Conservation (phyloP, 176 grass and related monocot species). For the Zizania latifolia region DNA sequence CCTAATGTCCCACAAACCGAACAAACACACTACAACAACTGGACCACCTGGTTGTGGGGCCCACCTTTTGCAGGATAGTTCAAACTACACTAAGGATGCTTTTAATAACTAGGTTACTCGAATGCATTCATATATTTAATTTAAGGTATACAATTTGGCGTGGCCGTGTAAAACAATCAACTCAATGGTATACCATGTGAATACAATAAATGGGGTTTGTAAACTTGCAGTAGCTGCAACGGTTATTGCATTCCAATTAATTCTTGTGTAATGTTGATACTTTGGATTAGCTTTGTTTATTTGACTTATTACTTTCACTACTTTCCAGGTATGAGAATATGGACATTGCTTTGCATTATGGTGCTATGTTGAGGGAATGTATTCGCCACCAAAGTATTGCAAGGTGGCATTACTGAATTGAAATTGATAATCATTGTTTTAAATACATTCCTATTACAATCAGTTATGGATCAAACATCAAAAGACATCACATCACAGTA, state of each 20-base stretch:
- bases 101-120: no score
- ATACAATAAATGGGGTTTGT: neutral
- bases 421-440: conserved; percentile 7
- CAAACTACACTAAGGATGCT: no score
- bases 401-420: conserved; percentile 44
- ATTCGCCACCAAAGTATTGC: conserved; percentile 98
- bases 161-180: neutral
- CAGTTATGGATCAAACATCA: neutral
- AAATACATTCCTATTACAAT: neutral
- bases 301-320: neutral
- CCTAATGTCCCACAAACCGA: no score
- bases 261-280: conserved; percentile 1
- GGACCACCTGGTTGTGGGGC: no score
- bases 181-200: neutral
- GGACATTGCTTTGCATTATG: conserved; percentile 96
- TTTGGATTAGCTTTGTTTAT: conserved; percentile 6
- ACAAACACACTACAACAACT: neutral
- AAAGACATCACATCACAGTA: neutral
- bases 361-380: conserved; percentile 95
- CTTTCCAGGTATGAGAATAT: conserved; percentile 81
- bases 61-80: no score
- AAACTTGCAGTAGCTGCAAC: neutral
- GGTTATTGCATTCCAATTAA: conserved; percentile 18
- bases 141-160: no score
- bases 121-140: no score